phyloP scores from a whole-genome alignment of 306 rosid species.

The Castanea sativa region DNA sequence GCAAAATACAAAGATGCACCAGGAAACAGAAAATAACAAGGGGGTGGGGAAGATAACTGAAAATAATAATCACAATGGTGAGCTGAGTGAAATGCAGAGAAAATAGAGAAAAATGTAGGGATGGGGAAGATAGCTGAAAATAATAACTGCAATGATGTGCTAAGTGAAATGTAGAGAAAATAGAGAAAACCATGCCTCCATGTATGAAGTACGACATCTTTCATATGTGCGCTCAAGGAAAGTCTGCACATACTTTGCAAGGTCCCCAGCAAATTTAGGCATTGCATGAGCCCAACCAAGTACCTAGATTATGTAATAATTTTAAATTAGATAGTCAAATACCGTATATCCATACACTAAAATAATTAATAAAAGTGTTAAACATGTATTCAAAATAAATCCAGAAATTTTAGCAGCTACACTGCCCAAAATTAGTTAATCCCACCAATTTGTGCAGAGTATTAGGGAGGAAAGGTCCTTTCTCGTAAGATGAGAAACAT shows the following conservation, averaged over 20 bases:
- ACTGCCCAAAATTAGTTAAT: background rate
- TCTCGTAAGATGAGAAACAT: background rate
- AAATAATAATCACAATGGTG: background rate
- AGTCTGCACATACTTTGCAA: conserved; percentile 95
- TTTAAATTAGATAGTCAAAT: conserved; percentile 19
- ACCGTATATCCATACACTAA: conserved; percentile 11
- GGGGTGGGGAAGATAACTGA: background rate
- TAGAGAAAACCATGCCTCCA: conserved; percentile 65
- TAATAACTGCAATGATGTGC: background rate
- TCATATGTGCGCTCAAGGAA: conserved; percentile 93
- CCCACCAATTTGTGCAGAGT: background rate
- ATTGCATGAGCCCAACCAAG: conserved; percentile 99
- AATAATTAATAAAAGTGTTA: conserved; percentile 18
- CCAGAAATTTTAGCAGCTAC: background rate
- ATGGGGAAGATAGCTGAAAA: background rate
- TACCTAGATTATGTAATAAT: conserved; percentile 51
- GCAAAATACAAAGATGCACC: background rate
- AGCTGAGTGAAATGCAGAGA: background rate
- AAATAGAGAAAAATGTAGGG: conserved; percentile 1
- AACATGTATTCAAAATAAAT: background rate
- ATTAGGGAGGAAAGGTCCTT: background rate
- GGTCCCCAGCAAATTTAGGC: conserved; percentile 94
- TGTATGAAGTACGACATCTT: conserved; percentile 95
- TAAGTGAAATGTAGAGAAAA: background rate
- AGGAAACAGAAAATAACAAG: background rate